Evolutionary conservation across 805 yeast species (phyloP), one percentile per base, ranked within the genome.

Genomic region (Dipodascus albidus): DNA sequence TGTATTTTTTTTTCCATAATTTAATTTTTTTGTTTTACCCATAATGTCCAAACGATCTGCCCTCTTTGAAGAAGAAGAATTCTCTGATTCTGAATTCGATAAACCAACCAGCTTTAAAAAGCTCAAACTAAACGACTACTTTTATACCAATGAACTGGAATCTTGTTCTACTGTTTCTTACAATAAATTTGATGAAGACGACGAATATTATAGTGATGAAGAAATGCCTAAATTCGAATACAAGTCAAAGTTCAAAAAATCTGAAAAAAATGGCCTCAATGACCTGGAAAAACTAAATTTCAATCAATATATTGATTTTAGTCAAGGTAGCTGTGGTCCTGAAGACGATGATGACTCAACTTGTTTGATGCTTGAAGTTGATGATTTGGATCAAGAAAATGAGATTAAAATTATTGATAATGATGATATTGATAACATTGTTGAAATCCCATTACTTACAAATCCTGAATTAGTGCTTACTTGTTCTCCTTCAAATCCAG

Each of bases 141-240:
- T n/a, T 14, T 17, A n/a, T 14, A n/a, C 44, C 6, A 38, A 38
- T 14, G 44, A 38, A 19, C 20, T 38, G 20, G 44, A 38, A 38
- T 38, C 44, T 4, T 14, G 20, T 38, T 11, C 44, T 38, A 38
- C 44, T 3, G 44, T 38, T 4, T n/a, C 44, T 4, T 38, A 38
- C 44, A 38, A 38, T 21, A n/a, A 23, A 9, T 20, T 23, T n/a
- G 51, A 49, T 21, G 38, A 23, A 6, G 35, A 23, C 14, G 35
- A 50, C 23, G 33, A 27, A 27, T 47, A 50, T 24, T 23, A 33
- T 19, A 42, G 41, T 14, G 52, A 50, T 50, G 52, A 50, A 24
- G 52, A 55, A 38, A 38, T 38, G 44, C 44, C 44, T 6, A 38
- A 38, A 14, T 38, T 38, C n/a, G 44, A 38, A 19, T 38, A 38